phyloP scores from a whole-genome alignment of 352 stramenopile genomes.

The Phytophthora multivora region DNA sequence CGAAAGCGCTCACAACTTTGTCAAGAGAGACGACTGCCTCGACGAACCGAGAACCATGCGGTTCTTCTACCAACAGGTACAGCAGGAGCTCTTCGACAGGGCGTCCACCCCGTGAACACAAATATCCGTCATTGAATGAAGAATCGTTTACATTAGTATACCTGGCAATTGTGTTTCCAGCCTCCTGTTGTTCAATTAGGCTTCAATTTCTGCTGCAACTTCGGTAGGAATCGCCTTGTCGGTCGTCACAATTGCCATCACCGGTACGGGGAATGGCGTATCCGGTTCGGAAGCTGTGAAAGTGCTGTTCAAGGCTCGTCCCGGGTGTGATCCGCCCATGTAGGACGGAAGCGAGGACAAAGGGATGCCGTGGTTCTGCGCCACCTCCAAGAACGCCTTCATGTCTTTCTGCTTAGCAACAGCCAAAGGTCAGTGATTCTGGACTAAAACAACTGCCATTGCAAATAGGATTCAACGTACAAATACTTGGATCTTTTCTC shows the following conservation, averaged over 20 bases:
- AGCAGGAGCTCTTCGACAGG: slow-evolving; percentile 26
- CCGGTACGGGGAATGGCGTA: slow-evolving; percentile 55
- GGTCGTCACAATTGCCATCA: neutral
- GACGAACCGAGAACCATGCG: slow-evolving; percentile 4
- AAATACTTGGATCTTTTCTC: slow-evolving; percentile 86
- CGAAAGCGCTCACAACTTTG: slow-evolving; percentile 7
- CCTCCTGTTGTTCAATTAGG: neutral
- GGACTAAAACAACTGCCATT: too few relatives aligned
- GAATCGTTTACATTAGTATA: slow-evolving; percentile 14
- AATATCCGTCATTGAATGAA: neutral
- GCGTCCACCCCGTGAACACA: slow-evolving; percentile 1
- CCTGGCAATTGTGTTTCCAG: neutral
- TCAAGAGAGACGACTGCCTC: neutral
- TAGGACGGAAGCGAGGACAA: slow-evolving; percentile 60
- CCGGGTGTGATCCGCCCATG: slow-evolving; percentile 61
- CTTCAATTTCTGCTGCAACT: slow-evolving; percentile 14
- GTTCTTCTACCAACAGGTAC: slow-evolving; percentile 30
- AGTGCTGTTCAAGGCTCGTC: slow-evolving; percentile 66
- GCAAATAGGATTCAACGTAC: slow-evolving; percentile 30
- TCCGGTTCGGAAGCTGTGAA: slow-evolving; percentile 64
- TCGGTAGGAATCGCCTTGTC: slow-evolving; percentile 12
- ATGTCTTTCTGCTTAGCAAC: slow-evolving; percentile 51
- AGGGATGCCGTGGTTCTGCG: slow-evolving; percentile 67
- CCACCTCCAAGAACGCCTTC: slow-evolving; percentile 58
- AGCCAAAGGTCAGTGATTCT: too few relatives aligned